Base-by-base conservation (phyloP, 371 early-diverging fungal genomes). In the Mucor irregularis region DNA sequence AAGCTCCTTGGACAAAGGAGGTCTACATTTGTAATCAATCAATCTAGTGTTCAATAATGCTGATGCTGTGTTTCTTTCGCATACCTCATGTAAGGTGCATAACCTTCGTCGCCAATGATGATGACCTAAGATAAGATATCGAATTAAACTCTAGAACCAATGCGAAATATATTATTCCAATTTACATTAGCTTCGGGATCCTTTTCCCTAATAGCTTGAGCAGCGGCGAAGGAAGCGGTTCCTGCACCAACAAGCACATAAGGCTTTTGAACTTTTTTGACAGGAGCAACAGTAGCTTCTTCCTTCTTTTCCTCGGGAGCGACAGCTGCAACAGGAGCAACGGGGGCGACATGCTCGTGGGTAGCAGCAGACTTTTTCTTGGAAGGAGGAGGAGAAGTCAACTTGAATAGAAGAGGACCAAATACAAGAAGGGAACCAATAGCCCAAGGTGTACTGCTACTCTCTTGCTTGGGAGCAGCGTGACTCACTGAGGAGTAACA, bases 1-100 rank as follows among this genome's bases (percentile, higher is more conserved):
- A 59, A 90, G 73, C 61, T 90, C 91, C 65, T 90, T 90, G 39
- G 85, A 84, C 66, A 90, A 71, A 30, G 85, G 86, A 31, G 87
- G 85, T 49, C 76, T 74, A 49, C 53, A 14, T 42, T 17, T 38
- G 10, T 13, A 17, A 8, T n/a, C 11, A 31, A 33, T 48, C 5
- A 26, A 1, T 33, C 31, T 35, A 2, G 21, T 10, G 37, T 33
- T 30, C 10, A 17, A 43, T 53, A 24, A 16, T n/a, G 45, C 30
- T 16, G 4, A 34, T 38, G 21, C 11, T 7, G 5, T 30, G 24
- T 40, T 38, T 38, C 19, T 21, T 40, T 11, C 24, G 16, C 35
- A 39, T 58, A 72, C 76, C 89, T 80, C 83, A 82, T 80, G 56
- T 90, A 89, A 28, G 89, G 89, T 42, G 80, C 76, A 54, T 77